Base-by-base conservation (phyloP, 2,329 filamentous ascomycete genomes). In the Fragosphaeria purpurea region DNA sequence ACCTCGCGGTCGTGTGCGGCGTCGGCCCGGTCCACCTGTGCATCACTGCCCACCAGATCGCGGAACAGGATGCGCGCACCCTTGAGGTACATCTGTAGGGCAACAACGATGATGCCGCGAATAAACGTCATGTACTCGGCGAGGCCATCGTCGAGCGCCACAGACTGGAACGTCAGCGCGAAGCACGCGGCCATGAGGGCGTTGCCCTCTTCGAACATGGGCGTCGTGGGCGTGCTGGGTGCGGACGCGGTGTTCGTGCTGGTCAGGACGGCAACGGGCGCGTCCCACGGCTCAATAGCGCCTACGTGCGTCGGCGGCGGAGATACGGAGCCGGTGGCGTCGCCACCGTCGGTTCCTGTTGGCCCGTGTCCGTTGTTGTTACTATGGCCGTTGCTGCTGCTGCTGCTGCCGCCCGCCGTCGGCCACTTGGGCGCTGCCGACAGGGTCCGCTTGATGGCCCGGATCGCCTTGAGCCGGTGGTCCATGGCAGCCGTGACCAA, bases 381-480 rank as follows among this genome's bases (percentile, higher is more conserved):
- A 30, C 37, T 35, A 22, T 22, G 22, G 9, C 32, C 32, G n/a
- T 7, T 3, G 41, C n/a, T 30, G 46, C 45, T 13, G 46, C 42
- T 40, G 34, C 37, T 35, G 10, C 35, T 41, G n/a, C 38, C 44
- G 31, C 30, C 31, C n/a, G 39, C 12, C 7, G 32, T 40, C 42
- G 48, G 38, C 46, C 59, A 54, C 58, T 67, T 65, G 22, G 73
- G 60, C 4, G 67, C 64, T 44, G 70, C 67, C 9, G 67, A 61
- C 3, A 83, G 64, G 1, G 73, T 70, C 55, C 72, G 73, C 61
- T 82, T 81, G 57, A 83, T 77, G 6, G 77, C 73, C 53, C 74
- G 74, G 58, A 86, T 78, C 6, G 83, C 82, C 52, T 83, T 77
- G 48, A 84, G 67, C 22, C 83, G 79, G 62, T 86, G 83, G 38